Evolutionary conservation across 73 alveolate species (phyloP).

Genomic region (Paramecium sonneborni): DNA sequence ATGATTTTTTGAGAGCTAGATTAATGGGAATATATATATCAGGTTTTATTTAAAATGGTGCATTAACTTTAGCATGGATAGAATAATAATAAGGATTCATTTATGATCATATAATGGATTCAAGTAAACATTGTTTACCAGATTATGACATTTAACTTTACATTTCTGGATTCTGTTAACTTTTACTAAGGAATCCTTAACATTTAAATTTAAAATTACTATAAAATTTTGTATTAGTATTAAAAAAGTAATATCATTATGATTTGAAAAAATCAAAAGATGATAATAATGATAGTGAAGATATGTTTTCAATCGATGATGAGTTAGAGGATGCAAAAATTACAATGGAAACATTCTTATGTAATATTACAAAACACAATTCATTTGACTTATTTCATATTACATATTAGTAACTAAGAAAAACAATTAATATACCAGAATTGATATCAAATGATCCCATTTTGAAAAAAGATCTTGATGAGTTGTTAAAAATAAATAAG

Average conservation of each 20-base stretch:
- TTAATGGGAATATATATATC: background rate
- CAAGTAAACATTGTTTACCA: background rate
- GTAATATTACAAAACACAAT: background rate
- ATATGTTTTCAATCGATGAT: background rate
- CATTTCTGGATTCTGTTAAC: background rate
- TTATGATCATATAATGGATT: background rate
- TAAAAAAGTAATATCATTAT: background rate
- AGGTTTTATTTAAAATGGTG: background rate
- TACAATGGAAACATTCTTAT: background rate
- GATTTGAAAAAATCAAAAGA: background rate
- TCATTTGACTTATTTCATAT: background rate
- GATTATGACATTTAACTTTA: background rate
- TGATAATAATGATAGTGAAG: background rate
- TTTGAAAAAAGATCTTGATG: background rate
- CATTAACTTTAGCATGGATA: background rate
- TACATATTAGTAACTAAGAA: background rate
- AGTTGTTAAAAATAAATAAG: background rate
- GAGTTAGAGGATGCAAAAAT: constrained; percentile 20
- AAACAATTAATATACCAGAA: background rate
- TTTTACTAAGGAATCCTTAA: background rate
- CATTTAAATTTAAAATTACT: background rate
- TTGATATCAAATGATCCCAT: background rate
- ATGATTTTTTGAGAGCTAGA: background rate
- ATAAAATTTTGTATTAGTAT: background rate
- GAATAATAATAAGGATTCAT: background rate